phyloP scores from a whole-genome alignment of 371 early-diverging fungal species.

The Mucor saturninus region DNA sequence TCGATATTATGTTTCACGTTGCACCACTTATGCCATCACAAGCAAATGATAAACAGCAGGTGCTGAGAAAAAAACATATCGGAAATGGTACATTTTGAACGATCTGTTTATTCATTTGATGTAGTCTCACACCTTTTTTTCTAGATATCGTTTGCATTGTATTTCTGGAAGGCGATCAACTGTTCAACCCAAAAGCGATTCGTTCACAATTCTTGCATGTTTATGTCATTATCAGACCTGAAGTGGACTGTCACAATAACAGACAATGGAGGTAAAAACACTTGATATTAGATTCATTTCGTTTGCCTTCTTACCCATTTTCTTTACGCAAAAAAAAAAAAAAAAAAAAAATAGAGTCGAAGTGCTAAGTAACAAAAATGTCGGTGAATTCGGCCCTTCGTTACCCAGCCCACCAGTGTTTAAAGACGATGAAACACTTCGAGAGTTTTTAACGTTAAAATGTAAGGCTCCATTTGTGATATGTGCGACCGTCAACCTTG shows the following conservation, averaged over 20 bases:
- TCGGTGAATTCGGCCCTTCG: conserved; percentile 66
- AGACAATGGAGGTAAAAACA: conserved; percentile 43
- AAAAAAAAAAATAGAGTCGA: conserved; percentile 36
- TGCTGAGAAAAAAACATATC: conserved; percentile 82
- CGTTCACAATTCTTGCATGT: conserved; percentile 76
- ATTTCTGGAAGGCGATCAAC: conserved; percentile 64
- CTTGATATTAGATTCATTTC: neutral
- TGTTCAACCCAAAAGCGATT: conserved; percentile 68
- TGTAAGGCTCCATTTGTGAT: conserved; percentile 22
- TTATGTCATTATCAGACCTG: conserved; percentile 65
- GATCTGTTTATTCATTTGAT: neutral
- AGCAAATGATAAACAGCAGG: conserved; percentile 74
- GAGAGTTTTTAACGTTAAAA: conserved; percentile 63
- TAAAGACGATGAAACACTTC: conserved; percentile 42
- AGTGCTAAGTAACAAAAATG: conserved; percentile 61
- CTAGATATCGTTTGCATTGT: conserved; percentile 75
- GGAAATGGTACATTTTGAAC: conserved; percentile 68
- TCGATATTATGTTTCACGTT: conserved; percentile 87
- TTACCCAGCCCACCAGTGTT: conserved; percentile 69
- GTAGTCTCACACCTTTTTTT: neutral
- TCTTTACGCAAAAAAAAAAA: neutral
- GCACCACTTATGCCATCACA: conserved; percentile 76
- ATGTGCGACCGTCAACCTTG: neutral
- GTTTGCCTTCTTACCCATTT: neutral
- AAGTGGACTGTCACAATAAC: conserved; percentile 28